Conservation (phyloP, 2,329 filamentous ascomycete species). For the Apiospora rasikravindrae region DNA sequence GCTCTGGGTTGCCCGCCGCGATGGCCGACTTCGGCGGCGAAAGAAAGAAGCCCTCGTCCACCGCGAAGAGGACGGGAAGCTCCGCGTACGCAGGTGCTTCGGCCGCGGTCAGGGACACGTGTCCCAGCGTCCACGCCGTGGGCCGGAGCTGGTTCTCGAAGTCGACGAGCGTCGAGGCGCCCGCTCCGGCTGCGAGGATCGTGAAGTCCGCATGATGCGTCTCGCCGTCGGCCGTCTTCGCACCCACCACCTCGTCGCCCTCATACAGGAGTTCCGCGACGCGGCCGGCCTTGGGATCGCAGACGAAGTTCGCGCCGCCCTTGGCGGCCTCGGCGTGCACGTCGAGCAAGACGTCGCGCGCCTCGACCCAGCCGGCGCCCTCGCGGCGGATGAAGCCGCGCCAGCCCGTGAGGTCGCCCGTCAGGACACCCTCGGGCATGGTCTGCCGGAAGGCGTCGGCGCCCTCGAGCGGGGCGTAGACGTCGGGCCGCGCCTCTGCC, state of each 20-base stretch:
- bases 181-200: constrained; percentile 54
- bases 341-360: constrained; percentile 52
- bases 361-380: constrained; percentile 59
- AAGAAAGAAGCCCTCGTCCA: constrained; percentile 53
- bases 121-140: constrained; percentile 56
- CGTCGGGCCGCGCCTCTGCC: constrained; percentile 27
- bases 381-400: constrained; percentile 51
- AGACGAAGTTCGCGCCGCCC: constrained; percentile 53
- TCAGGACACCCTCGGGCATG: constrained; percentile 57
- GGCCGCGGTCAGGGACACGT: constrained; percentile 51
- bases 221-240: constrained; percentile 45
- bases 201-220: constrained; percentile 46
- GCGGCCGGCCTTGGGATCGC: constrained; percentile 33
- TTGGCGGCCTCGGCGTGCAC: constrained; percentile 49
- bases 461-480: constrained; percentile 41
- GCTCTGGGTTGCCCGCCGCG: constrained; percentile 45
- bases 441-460: constrained; percentile 52
- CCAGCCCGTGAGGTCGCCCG: constrained; percentile 55
- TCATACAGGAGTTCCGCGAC: constrained; percentile 13
- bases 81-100: constrained; percentile 49
- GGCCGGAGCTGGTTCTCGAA: constrained; percentile 56
- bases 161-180: constrained; percentile 49
- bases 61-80: constrained; percentile 52
- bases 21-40: constrained; percentile 49
- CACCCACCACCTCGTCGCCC: constrained; percentile 44